Percentiles rank a stretch among this genome's conserved stretches.
These are phyloP conservation scores for Escovopsis sp. DNA, from an alignment of 2,329 filamentous ascomycete species.

Conservation along the genomic window DNA sequence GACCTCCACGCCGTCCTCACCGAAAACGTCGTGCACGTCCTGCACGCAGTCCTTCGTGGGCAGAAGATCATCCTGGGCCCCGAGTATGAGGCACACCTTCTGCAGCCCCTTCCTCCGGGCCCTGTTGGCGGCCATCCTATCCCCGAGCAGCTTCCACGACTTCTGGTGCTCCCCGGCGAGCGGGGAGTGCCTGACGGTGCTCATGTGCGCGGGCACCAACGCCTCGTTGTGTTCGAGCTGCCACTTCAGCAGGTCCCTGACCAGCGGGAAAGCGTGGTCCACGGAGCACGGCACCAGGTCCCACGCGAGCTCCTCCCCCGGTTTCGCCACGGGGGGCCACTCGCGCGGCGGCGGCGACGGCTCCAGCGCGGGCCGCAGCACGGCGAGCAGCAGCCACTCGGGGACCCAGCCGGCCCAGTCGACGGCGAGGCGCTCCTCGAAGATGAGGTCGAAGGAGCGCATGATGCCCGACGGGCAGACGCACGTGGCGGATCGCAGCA, in stretches of 20 bases:
- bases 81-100: conserved; percentile 51
- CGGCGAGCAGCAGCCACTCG: conserved; percentile 35
- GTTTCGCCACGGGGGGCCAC: not conserved
- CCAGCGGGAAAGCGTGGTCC: conserved; percentile 31
- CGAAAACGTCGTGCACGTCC: conserved; percentile 44
- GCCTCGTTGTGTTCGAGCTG: conserved; percentile 52
- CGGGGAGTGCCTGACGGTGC: conserved; percentile 54
- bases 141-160: conserved; percentile 45
- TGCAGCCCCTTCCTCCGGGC: conserved; percentile 14
- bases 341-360: conserved; percentile 15
- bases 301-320: conserved; percentile 24
- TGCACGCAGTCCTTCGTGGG: conserved; percentile 47
- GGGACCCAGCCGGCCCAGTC: conserved; percentile 49
- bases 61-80: conserved; percentile 51
- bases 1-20: conserved; percentile 40
- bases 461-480: conserved; percentile 57
- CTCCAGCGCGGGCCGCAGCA: conserved; percentile 37
- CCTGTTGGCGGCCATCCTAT: conserved; percentile 25
- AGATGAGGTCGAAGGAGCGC: conserved; percentile 44
- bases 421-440: conserved; percentile 36
- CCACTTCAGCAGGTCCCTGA: conserved; percentile 52
- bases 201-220: conserved; percentile 57
- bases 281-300: conserved; percentile 37
- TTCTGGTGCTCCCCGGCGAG: conserved; percentile 44
- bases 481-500: conserved; percentile 49